Conservation (phyloP, 306 rosid genomes). For the Lotus japonicus region DNA sequence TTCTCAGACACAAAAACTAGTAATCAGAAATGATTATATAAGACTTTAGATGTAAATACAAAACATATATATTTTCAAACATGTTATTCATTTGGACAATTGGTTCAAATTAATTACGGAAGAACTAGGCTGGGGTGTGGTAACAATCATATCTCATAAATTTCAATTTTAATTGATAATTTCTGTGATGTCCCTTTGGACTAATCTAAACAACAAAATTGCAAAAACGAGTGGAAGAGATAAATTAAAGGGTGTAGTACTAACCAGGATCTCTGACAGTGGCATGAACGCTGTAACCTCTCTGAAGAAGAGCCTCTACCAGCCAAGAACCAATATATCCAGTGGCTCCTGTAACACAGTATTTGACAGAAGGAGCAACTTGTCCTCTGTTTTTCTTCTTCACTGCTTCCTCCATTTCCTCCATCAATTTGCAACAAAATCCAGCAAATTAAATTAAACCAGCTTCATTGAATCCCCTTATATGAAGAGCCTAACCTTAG, state of each 20-base stretch:
- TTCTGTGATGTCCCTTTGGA: no score
- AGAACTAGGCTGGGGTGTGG: no score
- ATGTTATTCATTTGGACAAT: no score
- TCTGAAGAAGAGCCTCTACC: conserved; percentile 62
- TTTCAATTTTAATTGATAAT: not conserved
- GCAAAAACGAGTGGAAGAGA: not conserved
- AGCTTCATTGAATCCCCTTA: no score
- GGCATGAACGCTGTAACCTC: conserved; percentile 68
- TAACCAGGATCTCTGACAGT: conserved; percentile 72
- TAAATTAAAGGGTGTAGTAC: not conserved
- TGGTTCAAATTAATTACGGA: no score
- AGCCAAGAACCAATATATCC: conserved; percentile 76
- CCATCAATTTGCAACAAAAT: not conserved
- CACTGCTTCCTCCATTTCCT: conserved; percentile 29
- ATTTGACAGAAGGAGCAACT: conserved; percentile 14
- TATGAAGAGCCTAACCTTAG: no score
- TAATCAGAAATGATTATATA: no score
- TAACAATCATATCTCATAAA: no score
- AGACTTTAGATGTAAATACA: no score
- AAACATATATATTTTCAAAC: no score
- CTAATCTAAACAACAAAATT: not conserved
- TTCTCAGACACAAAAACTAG: no score
- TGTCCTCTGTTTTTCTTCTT: not conserved
- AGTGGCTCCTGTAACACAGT: conserved; percentile 70
- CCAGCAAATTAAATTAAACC: not conserved